These are phyloP conservation scores for Apophysomyces elegans DNA, from an alignment of 371 early-diverging fungal species.

Conservation along the genomic window DNA sequence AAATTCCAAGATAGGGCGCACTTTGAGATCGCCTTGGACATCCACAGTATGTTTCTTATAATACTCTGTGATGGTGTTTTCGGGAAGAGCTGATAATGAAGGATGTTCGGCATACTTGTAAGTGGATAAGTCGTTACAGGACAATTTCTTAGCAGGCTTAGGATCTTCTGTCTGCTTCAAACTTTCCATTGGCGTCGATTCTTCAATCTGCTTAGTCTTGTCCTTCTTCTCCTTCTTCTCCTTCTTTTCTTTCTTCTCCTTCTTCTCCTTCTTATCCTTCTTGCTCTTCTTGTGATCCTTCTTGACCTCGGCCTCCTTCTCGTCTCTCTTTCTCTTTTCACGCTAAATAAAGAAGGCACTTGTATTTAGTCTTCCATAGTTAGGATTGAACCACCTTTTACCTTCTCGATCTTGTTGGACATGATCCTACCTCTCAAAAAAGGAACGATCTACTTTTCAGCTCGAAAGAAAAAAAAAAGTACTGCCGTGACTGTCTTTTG, in stretches of 20 bases:
- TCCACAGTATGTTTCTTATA: constrained; percentile 73
- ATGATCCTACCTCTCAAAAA: too few species aligned
- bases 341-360: background rate
- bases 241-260: constrained; percentile 22
- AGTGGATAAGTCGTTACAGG: constrained; percentile 26
- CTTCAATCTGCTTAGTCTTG: constrained; percentile 11
- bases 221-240: constrained; percentile 22
- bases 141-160: constrained; percentile 30
- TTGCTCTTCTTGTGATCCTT: constrained; percentile 21
- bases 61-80: constrained; percentile 55
- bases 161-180: constrained; percentile 22
- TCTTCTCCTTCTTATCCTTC: too few species aligned
- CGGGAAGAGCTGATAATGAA: constrained; percentile 39
- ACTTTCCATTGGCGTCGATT: constrained; percentile 6
- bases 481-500: too few species aligned
- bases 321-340: constrained; percentile 9
- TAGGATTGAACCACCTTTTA: background rate
- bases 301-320: constrained; percentile 21
- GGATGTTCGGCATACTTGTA: constrained; percentile 44
- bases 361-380: background rate
- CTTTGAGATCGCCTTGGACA: constrained; percentile 65
- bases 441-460: too few species aligned
- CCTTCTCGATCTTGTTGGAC: background rate
- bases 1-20: constrained; percentile 82
- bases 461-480: too few species aligned